Evolutionary conservation across 2,329 filamentous ascomycete genomes (phyloP).

Genomic region (Coniochaeta ligniaria): DNA sequence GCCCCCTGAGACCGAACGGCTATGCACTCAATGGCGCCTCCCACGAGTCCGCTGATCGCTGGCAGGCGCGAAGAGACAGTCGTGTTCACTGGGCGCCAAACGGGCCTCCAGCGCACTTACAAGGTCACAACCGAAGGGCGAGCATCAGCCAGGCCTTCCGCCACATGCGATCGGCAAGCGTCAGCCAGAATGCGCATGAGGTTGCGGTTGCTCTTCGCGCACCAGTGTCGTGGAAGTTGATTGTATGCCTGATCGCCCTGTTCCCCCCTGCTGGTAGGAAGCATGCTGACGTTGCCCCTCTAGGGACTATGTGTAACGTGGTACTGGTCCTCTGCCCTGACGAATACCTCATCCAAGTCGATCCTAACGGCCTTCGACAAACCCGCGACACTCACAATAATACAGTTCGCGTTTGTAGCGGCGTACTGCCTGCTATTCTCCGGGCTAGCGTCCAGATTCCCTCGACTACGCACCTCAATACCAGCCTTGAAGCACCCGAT

Average conservation of each 20-base stretch:
- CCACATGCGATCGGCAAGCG: conserved; percentile 74
- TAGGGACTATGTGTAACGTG: conserved; percentile 82
- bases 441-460: conserved; percentile 66
- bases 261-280: background rate
- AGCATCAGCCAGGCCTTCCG: conserved; percentile 84
- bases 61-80: conserved; percentile 53
- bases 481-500: conserved; percentile 81
- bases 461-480: conserved; percentile 60
- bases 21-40: conserved; percentile 15
- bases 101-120: conserved; percentile 22
- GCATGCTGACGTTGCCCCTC: conserved; percentile 10
- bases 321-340: conserved; percentile 93
- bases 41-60: conserved; percentile 39
- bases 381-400: conserved; percentile 82
- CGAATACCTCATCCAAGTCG: conserved; percentile 95
- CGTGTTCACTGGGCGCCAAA: conserved; percentile 21
- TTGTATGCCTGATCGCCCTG: conserved; percentile 49
- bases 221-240: conserved; percentile 78
- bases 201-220: conserved; percentile 86
- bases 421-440: conserved; percentile 78
- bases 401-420: conserved; percentile 91
- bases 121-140: conserved; percentile 66
- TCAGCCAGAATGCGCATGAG: conserved; percentile 89
- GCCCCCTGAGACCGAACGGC: conserved; percentile 20
- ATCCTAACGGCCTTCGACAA: conserved; percentile 89